phyloP scores from a whole-genome alignment of 2,329 filamentous ascomycete genomes.

The Seiridium cupressi region DNA sequence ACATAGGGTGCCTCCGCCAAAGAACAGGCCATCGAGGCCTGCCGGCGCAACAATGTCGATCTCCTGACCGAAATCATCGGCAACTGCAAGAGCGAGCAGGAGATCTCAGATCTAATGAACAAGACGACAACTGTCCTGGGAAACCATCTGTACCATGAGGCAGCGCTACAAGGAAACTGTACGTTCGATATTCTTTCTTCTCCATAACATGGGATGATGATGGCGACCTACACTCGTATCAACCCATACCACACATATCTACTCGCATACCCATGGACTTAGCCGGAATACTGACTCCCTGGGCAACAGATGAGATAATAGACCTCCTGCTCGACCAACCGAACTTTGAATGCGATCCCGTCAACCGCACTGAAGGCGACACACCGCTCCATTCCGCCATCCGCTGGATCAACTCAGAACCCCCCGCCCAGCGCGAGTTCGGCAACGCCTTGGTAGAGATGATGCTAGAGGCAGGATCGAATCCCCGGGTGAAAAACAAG shows the following conservation, averaged over 20 bases:
- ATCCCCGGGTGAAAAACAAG: constrained; percentile 62
- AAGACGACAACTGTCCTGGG: constrained; percentile 81
- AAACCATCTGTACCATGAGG: constrained; percentile 86
- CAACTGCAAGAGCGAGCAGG: constrained; percentile 56
- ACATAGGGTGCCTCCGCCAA: constrained; percentile 1
- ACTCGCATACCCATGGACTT: neutral
- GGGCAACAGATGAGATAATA: constrained; percentile 70
- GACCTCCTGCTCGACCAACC: constrained; percentile 81
- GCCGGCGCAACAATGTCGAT: constrained; percentile 87
- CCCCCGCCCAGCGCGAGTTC: constrained; percentile 60
- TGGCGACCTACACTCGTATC: too few species aligned
- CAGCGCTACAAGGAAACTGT: constrained; percentile 84
- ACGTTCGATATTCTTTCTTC: constrained; percentile 32
- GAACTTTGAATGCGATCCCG: constrained; percentile 80
- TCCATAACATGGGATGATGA: too few species aligned
- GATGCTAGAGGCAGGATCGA: constrained; percentile 76
- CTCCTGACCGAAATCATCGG: constrained; percentile 75
- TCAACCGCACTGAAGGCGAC: constrained; percentile 69
- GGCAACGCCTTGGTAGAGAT: constrained; percentile 70
- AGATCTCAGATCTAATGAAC: constrained; percentile 80
- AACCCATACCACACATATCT: too few species aligned
- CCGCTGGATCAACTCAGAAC: constrained; percentile 70
- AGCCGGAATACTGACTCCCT: neutral
- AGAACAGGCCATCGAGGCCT: constrained; percentile 85
- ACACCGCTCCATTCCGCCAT: constrained; percentile 79